Percentiles rank a stretch among this genome's conserved stretches.
phyloP scores from a whole-genome alignment of 495 filamentous ascomycete species.

The Tuber borchii region DNA sequence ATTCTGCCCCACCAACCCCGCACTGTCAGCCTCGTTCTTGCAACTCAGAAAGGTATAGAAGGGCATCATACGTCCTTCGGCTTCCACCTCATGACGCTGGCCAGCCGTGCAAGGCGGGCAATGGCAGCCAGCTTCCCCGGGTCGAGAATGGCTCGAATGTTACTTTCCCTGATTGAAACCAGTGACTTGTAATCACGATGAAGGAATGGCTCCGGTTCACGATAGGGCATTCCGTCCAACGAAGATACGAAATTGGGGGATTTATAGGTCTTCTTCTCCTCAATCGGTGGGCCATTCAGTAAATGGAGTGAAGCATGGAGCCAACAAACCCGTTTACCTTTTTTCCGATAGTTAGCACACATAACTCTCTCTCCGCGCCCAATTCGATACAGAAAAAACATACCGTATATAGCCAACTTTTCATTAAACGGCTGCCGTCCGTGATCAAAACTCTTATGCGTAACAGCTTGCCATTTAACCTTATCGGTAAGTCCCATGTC shows the following conservation, averaged over 20 bases:
- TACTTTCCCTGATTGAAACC: conserved; percentile 56
- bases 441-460: conserved; percentile 97
- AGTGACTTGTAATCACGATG: conserved; percentile 68
- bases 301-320: conserved; percentile 70
- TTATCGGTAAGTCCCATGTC: conserved; percentile 70
- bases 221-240: conserved; percentile 44
- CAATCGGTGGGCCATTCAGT: conserved; percentile 45
- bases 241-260: not conserved
- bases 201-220: conserved; percentile 58
- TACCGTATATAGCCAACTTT: conserved; percentile 83
- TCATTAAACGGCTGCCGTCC: conserved; percentile 91
- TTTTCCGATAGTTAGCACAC: conserved; percentile 12
- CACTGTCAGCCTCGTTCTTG: conserved; percentile 9
- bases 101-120: conserved; percentile 61
- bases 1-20: conserved; percentile 50
- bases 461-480: conserved; percentile 93
- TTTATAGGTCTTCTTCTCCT: conserved; percentile 1
- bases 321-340: conserved; percentile 74
- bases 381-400: conserved; percentile 32
- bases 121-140: conserved; percentile 58
- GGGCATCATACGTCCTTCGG: conserved; percentile 61
- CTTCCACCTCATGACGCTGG: conserved; percentile 75
- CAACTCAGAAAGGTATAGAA: not conserved
- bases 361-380: conserved; percentile 14
- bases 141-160: conserved; percentile 53